Evolutionary conservation across 2,329 filamentous ascomycete species (phyloP), one percentile per base, ranked within the genome.

Genomic region (Graphiopsis chlorocephala): DNA sequence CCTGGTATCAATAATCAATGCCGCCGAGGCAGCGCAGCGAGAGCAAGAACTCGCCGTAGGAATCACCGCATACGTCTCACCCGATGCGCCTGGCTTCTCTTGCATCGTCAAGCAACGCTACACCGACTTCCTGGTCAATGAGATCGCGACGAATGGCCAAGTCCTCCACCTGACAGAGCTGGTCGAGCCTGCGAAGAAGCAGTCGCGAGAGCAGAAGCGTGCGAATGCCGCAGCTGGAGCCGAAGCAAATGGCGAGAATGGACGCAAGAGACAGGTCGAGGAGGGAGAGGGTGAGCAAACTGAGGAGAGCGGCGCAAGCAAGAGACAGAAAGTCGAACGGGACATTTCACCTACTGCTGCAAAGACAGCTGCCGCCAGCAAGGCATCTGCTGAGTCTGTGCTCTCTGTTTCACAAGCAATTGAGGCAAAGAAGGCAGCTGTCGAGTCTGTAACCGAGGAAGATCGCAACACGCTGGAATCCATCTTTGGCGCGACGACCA

Each of bases 91-190:
- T 63, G 86, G 87, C 1, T 91, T 91, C 69, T 76, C 79, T 15
- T 89, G 88, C 20, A 80, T 88, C 15, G 72, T 91, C 72, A 92
- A 92, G 81, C 87, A 90, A 73, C 84, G 92, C 69, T 97, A 93
- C 77, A 94, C 93, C 4, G 93, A 97, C 76, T 97, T 97, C 72
- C 82, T 95, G 70, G 93, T 97, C 71, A 93, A 96, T 73, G 93
- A 97, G 77, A 94, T 97, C 67, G 81, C 85, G 23, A 87, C 88
- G 31, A 86, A 90, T 72, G 93, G 93, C 17, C 79, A 87, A 62
- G 91, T 96, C 15, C 77, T 95, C 61, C 92, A 94, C 76, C 81
- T 97, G 57, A 82, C 78, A 64, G 84, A 82, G 61, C 77, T 84
- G 28, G 71, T 70, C 31, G 70, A 64, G 23, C 55, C 70, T 35